phyloP scores from a whole-genome alignment of 768 basidiomycete species.

The Lactarius quietus region DNA sequence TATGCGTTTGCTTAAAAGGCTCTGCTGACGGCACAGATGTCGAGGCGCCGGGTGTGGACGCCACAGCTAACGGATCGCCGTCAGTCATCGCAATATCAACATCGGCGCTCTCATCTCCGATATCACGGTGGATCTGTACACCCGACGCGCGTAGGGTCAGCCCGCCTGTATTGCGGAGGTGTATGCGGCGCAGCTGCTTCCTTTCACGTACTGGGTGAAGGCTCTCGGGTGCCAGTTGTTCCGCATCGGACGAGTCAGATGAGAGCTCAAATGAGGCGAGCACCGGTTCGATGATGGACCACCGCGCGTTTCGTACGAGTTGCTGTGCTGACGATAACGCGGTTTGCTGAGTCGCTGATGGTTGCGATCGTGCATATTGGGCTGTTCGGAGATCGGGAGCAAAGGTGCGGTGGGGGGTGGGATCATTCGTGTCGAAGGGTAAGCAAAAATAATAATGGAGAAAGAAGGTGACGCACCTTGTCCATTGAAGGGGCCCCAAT shows the following conservation, averaged over 20 bases:
- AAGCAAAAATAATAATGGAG: background rate
- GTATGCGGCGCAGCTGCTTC: constrained; percentile 51
- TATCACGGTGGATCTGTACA: constrained; percentile 53
- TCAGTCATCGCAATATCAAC: constrained; percentile 46
- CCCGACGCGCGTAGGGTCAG: constrained; percentile 33
- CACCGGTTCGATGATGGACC: too few species aligned
- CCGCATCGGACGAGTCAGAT: constrained; percentile 42
- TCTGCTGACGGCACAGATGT: constrained; percentile 9
- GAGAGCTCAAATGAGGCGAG: constrained; percentile 33
- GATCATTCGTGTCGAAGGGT: constrained; percentile 46
- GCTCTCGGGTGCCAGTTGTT: constrained; percentile 50
- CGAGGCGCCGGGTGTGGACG: background rate
- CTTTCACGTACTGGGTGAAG: too few species aligned
- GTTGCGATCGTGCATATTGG: constrained; percentile 38
- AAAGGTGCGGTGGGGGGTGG: constrained; percentile 48
- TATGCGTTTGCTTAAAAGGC: background rate
- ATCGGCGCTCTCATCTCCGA: constrained; percentile 57
- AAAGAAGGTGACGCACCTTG: constrained; percentile 42
- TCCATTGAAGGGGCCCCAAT: constrained; percentile 62
- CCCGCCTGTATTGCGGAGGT: constrained; percentile 43
- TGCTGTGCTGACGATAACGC: too few species aligned
- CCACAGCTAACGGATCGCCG: too few species aligned
- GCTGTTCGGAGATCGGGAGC: constrained; percentile 37
- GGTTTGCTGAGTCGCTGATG: constrained; percentile 40
- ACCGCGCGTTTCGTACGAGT: constrained; percentile 45